phyloP scores from a whole-genome alignment of 441 rosid species.

The Syzygium malaccense region DNA sequence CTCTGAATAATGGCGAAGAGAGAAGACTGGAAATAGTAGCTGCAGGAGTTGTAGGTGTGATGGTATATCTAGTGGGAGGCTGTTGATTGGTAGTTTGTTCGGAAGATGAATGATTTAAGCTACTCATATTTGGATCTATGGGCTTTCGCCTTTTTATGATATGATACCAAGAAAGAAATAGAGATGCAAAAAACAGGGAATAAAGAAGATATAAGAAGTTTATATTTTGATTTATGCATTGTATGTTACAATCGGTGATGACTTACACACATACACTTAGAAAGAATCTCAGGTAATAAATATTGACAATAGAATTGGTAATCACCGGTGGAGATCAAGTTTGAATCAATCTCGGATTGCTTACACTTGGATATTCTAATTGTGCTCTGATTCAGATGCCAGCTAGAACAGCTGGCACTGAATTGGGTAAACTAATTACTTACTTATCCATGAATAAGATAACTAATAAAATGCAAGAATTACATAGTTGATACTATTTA shows the following conservation, averaged over 20 bases:
- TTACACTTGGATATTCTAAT: neutral
- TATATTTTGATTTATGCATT: neutral
- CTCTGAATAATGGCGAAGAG: neutral
- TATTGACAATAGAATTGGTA: fast-evolving
- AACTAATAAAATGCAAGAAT: neutral
- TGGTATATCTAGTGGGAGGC: neutral
- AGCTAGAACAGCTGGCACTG: neutral
- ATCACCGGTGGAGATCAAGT: neutral
- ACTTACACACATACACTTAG: neutral
- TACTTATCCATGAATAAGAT: neutral
- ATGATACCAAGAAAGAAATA: neutral
- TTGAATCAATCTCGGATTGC: neutral
- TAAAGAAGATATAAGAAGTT: neutral
- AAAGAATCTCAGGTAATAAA: neutral
- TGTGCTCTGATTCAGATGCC: neutral
- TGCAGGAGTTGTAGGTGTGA: neutral
- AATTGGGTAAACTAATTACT: neutral
- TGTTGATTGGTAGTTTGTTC: neutral
- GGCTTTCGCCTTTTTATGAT: neutral
- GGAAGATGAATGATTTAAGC: neutral
- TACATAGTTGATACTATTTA: neutral
- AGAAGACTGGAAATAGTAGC: neutral
- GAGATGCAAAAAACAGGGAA: neutral
- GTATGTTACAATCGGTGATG: neutral
- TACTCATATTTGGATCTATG: neutral